Base-by-base conservation (phyloP, 257 asterid genomes). In the Coffea eugenioides region DNA sequence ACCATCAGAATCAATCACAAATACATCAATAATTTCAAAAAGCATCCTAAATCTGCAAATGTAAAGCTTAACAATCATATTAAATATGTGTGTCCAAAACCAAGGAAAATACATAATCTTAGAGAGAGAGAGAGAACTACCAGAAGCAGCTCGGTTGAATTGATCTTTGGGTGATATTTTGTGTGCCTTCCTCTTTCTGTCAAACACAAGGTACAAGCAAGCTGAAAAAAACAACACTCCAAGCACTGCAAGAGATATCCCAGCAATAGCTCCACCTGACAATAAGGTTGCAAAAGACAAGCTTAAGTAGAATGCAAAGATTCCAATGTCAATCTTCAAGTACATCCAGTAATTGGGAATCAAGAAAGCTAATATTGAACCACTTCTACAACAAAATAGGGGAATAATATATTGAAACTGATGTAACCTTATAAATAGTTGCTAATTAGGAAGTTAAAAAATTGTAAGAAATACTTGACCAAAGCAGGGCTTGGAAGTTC, bases 241-340 rank as follows among this genome's bases (percentile, higher is more conserved):
- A 77, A 65, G 88, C 68, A 65, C 86, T 27, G 88, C 94, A 71
- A 92, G 79, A 51, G 81, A 69, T 87, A 95, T 91, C 71, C 97
- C 98, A 80, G 96, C 98, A 79, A 90, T 88, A 70, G 88, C 93
- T 81, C 93, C 97, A 78, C 88, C 80, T 49, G 97, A 78, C 71
- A 92, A 84, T 77, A 79, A 43, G 68, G 77, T 81, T 77, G 59
- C 69, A 70, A 69, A 66, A 23, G 18, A 77, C 81, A 69, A 77
- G 84, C 68, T 74, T 73, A 86, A 62, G 34, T 68, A 86, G 77
- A 49, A 79, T 39, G 41, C 52, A 56, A 65, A 51, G 52, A 80
- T n/a, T 71, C 77, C 67, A 80, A 66, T 41, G 41, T 69, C 57
- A 57, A 52, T 23, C 77, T 82, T 69, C 76, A 54, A 68, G 68